Evolutionary conservation across 495 filamentous ascomycete species (phyloP).

Genomic region (Aspergillus egyptiacus): DNA sequence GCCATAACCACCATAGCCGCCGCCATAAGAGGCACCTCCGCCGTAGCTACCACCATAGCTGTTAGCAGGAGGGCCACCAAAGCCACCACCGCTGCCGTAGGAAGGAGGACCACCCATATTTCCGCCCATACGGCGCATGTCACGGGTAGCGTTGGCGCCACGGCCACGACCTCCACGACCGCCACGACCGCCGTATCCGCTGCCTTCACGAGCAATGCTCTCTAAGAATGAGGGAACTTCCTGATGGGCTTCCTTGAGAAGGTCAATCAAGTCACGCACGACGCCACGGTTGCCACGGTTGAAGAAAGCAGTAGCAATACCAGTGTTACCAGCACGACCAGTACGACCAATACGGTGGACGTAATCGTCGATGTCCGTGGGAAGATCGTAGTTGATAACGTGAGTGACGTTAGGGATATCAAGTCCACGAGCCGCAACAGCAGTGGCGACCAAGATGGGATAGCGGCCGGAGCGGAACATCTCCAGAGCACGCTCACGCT

Average conservation of each 20-base stretch:
- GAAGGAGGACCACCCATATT: slow-evolving; percentile 37
- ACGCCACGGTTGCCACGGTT: slow-evolving; percentile 98
- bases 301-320: slow-evolving; percentile 98
- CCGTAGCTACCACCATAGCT: slow-evolving; percentile 42
- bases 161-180: slow-evolving; percentile 64
- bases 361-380: slow-evolving; percentile 98
- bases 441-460: slow-evolving; percentile 94
- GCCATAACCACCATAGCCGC: slow-evolving; percentile 48
- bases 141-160: slow-evolving; percentile 65
- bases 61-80: slow-evolving; percentile 19
- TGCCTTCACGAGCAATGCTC: slow-evolving; percentile 90
- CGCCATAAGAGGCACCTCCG: slow-evolving; percentile 41
- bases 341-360: slow-evolving; percentile 99
- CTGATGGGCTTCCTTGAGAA: slow-evolving; percentile 97
- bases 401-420: slow-evolving; percentile 99
- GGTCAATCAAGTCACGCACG: slow-evolving; percentile 88
- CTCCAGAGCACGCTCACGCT: slow-evolving; percentile 95
- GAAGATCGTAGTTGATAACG: slow-evolving; percentile 98
- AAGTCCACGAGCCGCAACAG: slow-evolving; percentile 89
- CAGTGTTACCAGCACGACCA: slow-evolving; percentile 97
- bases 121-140: slow-evolving; percentile 66
- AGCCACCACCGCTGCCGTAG: slow-evolving; percentile 27
- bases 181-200: slow-evolving; percentile 68
- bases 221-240: slow-evolving; percentile 91
- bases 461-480: slow-evolving; percentile 94